Evolutionary conservation across 2,329 filamentous ascomycete species (phyloP).

Genomic region (Niveomyces coronatus): DNA sequence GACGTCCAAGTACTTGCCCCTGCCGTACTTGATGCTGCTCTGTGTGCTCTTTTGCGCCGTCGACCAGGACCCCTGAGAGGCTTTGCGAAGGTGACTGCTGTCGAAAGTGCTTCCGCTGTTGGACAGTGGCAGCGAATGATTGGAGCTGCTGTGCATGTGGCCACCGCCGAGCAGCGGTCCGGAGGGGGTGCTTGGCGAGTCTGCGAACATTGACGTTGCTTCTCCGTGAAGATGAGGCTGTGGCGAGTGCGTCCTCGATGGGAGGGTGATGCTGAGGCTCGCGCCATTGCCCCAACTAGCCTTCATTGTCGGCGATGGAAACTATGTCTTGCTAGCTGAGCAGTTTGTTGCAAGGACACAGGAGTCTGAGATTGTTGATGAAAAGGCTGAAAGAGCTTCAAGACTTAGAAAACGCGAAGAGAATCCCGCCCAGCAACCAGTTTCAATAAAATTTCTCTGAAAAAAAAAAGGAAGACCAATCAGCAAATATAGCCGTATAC

Average conservation of each 20-base stretch:
- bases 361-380: background rate
- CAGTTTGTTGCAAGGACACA: background rate
- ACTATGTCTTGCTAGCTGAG: background rate
- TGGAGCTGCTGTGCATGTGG: conserved; percentile 5
- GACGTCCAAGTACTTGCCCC: conserved; percentile 29
- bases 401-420: no score
- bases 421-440: no score
- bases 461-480: background rate
- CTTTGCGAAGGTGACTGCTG: conserved; percentile 7
- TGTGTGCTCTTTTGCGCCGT: no score
- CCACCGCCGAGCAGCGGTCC: conserved; percentile 1
- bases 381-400: background rate
- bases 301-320: background rate
- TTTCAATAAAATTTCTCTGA: no score
- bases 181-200: background rate
- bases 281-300: background rate
- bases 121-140: background rate
- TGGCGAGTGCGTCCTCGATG: conserved; percentile 1
- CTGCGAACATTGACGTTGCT: background rate
- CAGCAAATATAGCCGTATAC: no score
- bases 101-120: no score
- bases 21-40: conserved; percentile 35
- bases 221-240: background rate
- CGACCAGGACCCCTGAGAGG: conserved; percentile 11
- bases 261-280: conserved; percentile 1